A percentile compares a stretch with the other conserved stretches of the same genome.
phyloP scores from a whole-genome alignment of 2,329 filamentous ascomycete genomes.

The Aspergillus tamarii region DNA sequence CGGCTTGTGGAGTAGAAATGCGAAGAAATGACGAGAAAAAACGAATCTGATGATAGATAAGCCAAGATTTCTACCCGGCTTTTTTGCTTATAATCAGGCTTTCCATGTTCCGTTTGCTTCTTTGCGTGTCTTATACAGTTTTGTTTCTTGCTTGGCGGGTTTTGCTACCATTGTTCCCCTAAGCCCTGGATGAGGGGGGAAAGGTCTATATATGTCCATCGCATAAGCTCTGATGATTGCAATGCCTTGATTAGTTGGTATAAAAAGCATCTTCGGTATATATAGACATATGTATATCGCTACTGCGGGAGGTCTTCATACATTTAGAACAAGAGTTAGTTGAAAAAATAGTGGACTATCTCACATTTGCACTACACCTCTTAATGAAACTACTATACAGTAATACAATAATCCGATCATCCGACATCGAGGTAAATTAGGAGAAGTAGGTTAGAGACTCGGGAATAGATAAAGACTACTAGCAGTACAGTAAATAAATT shows the following conservation, averaged over 20 bases:
- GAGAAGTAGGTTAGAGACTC: neutral
- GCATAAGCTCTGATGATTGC: neutral
- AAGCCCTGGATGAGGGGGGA: too few relatives aligned
- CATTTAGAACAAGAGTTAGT: neutral
- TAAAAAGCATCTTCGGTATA: neutral
- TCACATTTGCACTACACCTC: neutral
- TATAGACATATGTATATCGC: neutral
- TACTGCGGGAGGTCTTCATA: neutral
- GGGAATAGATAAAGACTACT: too few relatives aligned
- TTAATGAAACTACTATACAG: neutral
- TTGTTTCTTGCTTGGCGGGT: neutral
- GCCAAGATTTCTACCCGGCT: neutral
- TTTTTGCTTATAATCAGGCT: neutral
- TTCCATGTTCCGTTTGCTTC: neutral
- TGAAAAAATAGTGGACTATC: neutral
- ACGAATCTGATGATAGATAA: conserved; percentile 3
- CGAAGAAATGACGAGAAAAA: conserved; percentile 18
- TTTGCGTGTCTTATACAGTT: neutral
- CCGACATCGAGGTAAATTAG: neutral
- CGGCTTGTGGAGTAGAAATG: conserved; percentile 55
- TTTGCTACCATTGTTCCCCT: neutral
- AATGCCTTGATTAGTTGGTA: neutral
- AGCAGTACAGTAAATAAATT: too few relatives aligned
- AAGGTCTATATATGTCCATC: neutral
- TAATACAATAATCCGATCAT: neutral